Base-by-base conservation (phyloP, 176 grass and related monocot genomes). In the Eleusine indica region DNA sequence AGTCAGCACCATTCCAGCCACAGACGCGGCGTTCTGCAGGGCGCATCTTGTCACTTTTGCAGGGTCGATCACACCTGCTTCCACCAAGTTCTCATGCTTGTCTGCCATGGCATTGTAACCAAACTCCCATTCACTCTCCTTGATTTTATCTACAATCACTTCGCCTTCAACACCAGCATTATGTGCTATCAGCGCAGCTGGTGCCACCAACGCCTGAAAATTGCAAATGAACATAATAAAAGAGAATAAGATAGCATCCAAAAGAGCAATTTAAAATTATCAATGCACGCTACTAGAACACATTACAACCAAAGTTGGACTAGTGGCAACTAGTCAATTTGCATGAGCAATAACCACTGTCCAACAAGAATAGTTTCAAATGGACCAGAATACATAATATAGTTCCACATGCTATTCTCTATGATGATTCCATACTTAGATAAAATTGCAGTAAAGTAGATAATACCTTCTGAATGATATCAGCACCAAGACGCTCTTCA, bases 81-180 rank as follows among this genome's bases (percentile, higher is more conserved):
- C 90, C 1, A 97, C 90, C 60, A 94, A 63, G 91, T 97, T 97
- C 90, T 97, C 88, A 0, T 94, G 91, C 40, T 73, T 85, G 88
- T 97, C 92, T 2, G 75, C 47, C 95, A 97, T 97, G 35, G 95
- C 95, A 35, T 97, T 94, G 86, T 97, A 97, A 12, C 95, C 95
- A 21, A 92, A 37, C 41, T 94, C 95, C 95, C 95, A 94, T 35
- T 91, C 90, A 3, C 88, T 92, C 66, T 85, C 88, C 82, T 78
- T 91, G 65, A 94, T 80, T 71, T 97, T 94, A 60, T 97, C 92
- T 30, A 97, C 92, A 6, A 97, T 86, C 39, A 97, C 92, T 52
- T 94, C 95, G 2, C 90, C 95, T 87, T 97, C 95, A 32, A 97
- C 92, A 21, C 95, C 95, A 0, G 95, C 95, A 61, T 97, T 97